Conservation (phyloP, 495 filamentous ascomycete species). For the Tuber aestivum region DNA sequence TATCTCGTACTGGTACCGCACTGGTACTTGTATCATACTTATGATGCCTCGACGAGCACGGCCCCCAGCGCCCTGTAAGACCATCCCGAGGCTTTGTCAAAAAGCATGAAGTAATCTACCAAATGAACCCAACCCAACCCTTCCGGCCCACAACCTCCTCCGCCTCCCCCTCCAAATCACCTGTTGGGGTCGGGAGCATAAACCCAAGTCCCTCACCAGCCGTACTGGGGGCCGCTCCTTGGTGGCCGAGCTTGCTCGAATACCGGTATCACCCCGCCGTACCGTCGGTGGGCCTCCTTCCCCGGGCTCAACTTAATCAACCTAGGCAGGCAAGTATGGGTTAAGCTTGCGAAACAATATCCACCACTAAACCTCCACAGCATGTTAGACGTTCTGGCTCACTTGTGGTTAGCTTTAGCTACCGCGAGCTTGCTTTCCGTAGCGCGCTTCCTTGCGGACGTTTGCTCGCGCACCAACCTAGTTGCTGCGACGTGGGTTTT, state of each 20-base stretch:
- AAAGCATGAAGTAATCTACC: neutral
- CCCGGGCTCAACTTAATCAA: neutral
- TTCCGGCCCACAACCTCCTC: neutral
- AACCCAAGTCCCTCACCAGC: neutral
- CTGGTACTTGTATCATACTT: too few relatives aligned
- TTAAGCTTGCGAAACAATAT: neutral
- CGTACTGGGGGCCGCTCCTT: too few relatives aligned
- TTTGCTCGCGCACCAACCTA: neutral
- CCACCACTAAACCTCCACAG: too few relatives aligned
- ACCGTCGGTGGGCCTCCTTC: too few relatives aligned
- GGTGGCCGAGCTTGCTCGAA: too few relatives aligned
- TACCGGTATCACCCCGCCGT: too few relatives aligned
- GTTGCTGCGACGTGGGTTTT: neutral
- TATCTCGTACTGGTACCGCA: neutral
- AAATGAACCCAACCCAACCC: neutral
- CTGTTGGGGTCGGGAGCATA: neutral
- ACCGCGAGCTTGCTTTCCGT: neutral
- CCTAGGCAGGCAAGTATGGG: neutral
- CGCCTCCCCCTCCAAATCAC: too few relatives aligned
- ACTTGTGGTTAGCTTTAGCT: neutral
- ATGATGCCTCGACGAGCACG: too few relatives aligned
- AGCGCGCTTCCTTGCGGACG: neutral
- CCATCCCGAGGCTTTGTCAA: neutral
- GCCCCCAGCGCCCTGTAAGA: neutral
- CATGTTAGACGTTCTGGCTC: neutral